These are phyloP conservation scores for Rhodamnia argentea DNA, from an alignment of 345 rosid genomes.

Conservation along the genomic window DNA sequence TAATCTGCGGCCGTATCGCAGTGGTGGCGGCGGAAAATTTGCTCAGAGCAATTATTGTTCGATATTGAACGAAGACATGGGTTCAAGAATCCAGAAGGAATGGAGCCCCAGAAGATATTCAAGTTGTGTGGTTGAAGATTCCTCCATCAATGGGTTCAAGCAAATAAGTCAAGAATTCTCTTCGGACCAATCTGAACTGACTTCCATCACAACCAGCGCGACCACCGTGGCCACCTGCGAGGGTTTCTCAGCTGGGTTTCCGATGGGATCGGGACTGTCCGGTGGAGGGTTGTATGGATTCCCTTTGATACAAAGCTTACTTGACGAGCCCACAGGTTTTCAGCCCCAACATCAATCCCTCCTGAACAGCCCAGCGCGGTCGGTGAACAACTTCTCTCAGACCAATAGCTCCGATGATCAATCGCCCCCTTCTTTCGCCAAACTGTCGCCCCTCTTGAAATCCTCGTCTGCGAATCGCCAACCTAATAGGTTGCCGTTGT, in stretches of 20 bases:
- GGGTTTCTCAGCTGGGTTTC: slow-evolving; percentile 6
- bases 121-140: slow-evolving; percentile 15
- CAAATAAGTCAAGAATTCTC: slow-evolving; percentile 17
- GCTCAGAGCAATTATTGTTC: slow-evolving; percentile 18
- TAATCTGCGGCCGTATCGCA: background rate
- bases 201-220: background rate
- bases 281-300: slow-evolving; percentile 22
- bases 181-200: background rate
- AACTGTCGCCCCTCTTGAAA: slow-evolving; percentile 23
- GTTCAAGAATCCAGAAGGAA: slow-evolving; percentile 31
- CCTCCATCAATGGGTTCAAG: slow-evolving; percentile 14
- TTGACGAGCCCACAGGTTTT: slow-evolving; percentile 4
- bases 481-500: slow-evolving; percentile 24
- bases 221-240: slow-evolving; percentile 13
- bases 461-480: slow-evolving; percentile 21
- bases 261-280: background rate
- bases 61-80: slow-evolving; percentile 43
- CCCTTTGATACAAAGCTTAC: slow-evolving; percentile 30
- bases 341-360: slow-evolving; percentile 16
- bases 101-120: slow-evolving; percentile 17
- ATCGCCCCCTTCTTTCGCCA: slow-evolving; percentile 35
- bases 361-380: slow-evolving; percentile 14
- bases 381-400: slow-evolving; percentile 20
- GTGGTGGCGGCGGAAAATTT: slow-evolving; percentile 15
- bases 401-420: slow-evolving; percentile 12